phyloP scores from a whole-genome alignment of 441 rosid species.

The Croton setiger region DNA sequence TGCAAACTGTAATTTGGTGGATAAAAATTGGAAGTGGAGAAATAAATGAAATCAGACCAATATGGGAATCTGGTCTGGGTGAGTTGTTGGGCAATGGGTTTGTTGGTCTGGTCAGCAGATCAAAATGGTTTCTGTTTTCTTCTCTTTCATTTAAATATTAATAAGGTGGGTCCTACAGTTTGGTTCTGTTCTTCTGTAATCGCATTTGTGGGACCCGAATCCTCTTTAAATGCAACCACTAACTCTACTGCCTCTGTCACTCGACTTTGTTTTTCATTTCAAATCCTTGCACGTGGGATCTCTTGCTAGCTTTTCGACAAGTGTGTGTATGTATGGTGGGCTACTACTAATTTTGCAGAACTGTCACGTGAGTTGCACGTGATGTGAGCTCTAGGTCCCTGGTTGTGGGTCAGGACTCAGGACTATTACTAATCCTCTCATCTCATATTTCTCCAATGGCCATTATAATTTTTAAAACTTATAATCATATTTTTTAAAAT shows the following conservation, averaged over 20 bases:
- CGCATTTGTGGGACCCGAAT: not conserved
- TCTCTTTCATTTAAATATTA: not conserved
- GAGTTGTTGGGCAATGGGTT: not conserved
- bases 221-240: constrained; percentile 24
- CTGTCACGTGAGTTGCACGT: constrained; percentile 31
- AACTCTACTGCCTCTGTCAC: not conserved
- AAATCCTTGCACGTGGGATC: constrained; percentile 24
- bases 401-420: too few relatives aligned
- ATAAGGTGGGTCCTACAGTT: not conserved
- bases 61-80: too few relatives aligned
- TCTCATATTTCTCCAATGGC: too few relatives aligned
- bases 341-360: too few relatives aligned
- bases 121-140: constrained; percentile 7
- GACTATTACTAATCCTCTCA: too few relatives aligned
- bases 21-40: too few relatives aligned
- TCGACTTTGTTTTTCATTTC: not conserved
- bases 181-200: not conserved
- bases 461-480: too few relatives aligned
- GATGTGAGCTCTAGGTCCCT: not conserved
- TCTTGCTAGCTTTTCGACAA: too few relatives aligned
- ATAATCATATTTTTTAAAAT: too few relatives aligned
- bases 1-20: too few relatives aligned
- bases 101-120: constrained; percentile 17
- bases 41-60: too few relatives aligned
- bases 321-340: too few relatives aligned